phyloP scores from a whole-genome alignment of 2,329 filamentous ascomycete species.

The Penicillium corylophilum region DNA sequence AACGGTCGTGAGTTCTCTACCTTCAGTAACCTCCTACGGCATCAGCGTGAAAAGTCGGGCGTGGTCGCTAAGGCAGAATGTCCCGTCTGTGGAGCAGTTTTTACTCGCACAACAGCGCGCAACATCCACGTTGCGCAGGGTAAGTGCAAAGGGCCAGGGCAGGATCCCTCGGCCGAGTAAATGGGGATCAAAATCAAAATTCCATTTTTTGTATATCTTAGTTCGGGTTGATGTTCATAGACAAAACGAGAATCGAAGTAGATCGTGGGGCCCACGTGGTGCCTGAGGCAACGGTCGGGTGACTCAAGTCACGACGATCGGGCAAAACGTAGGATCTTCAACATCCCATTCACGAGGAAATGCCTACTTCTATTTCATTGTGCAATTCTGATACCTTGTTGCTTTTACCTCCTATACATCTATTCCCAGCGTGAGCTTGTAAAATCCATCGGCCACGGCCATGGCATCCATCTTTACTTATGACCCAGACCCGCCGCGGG shows the following conservation, averaged over 20 bases:
- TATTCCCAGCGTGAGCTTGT: conserved; percentile 12
- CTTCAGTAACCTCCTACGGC: conserved; percentile 88
- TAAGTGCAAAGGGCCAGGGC: conserved; percentile 72
- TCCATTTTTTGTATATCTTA: conserved; percentile 1
- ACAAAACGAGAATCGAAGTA: neutral
- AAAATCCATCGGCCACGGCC: conserved; percentile 4
- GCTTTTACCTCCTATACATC: conserved; percentile 10
- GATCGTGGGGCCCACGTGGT: conserved; percentile 14
- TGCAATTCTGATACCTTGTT: neutral
- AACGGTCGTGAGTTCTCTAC: conserved; percentile 95
- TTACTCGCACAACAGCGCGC: conserved; percentile 81
- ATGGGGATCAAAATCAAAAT: neutral
- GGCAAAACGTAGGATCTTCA: neutral
- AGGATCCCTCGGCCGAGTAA: conserved; percentile 31
- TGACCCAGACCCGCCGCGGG: conserved; percentile 80
- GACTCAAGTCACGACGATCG: conserved; percentile 19
- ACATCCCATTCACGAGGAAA: conserved; percentile 13
- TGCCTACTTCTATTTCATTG: conserved; percentile 12
- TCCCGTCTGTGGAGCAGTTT: conserved; percentile 87
- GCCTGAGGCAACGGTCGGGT: conserved; percentile 16
- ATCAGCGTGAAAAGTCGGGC: conserved; percentile 92
- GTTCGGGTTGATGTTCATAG: neutral
- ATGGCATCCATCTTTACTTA: conserved; percentile 98
- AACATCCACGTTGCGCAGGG: conserved; percentile 86
- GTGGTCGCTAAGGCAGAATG: conserved; percentile 86